phyloP scores from a whole-genome alignment of 805 yeast species.

The Wickerhamiella brachini region DNA sequence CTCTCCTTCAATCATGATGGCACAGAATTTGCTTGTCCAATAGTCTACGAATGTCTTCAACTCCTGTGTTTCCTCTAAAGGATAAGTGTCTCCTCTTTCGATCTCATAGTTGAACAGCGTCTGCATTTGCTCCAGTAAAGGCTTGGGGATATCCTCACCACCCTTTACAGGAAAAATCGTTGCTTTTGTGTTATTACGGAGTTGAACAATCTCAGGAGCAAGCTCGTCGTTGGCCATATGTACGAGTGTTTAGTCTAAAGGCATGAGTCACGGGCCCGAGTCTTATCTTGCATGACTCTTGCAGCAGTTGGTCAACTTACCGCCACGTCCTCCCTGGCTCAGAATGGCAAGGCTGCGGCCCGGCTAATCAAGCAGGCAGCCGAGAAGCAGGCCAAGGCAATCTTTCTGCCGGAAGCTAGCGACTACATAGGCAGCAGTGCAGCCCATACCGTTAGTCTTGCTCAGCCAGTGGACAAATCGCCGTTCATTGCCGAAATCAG shows the following conservation, averaged over 20 bases:
- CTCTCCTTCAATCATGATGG: slow-evolving; percentile 41
- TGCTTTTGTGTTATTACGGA: slow-evolving; percentile 23
- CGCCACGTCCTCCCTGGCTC: slow-evolving; percentile 47
- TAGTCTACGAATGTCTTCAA: slow-evolving; percentile 42
- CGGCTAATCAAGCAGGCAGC: slow-evolving; percentile 53
- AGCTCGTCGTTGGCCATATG: neutral
- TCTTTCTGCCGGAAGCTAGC: slow-evolving; percentile 88
- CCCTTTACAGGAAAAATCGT: slow-evolving; percentile 50
- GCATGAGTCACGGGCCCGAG: neutral
- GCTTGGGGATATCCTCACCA: slow-evolving; percentile 34
- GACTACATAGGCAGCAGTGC: slow-evolving; percentile 72
- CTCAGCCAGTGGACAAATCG: slow-evolving; percentile 30
- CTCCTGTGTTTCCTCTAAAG: slow-evolving; percentile 28
- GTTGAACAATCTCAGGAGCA: neutral
- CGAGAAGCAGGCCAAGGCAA: slow-evolving; percentile 41
- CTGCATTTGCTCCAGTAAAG: slow-evolving; percentile 34
- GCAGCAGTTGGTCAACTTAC: slow-evolving; percentile 82
- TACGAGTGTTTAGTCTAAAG: neutral
- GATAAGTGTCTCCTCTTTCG: slow-evolving; percentile 65
- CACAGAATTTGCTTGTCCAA: slow-evolving; percentile 58
- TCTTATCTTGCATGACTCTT: slow-evolving; percentile 31
- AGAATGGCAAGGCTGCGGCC: slow-evolving; percentile 47
- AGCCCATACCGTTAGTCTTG: slow-evolving; percentile 48
- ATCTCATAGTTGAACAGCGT: slow-evolving; percentile 50
- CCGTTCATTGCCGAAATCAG: slow-evolving; percentile 35